Evolutionary conservation across 495 filamentous ascomycete species (phyloP), one percentile per base, ranked within the genome.

Genomic region (Penicillium riverlandense): DNA sequence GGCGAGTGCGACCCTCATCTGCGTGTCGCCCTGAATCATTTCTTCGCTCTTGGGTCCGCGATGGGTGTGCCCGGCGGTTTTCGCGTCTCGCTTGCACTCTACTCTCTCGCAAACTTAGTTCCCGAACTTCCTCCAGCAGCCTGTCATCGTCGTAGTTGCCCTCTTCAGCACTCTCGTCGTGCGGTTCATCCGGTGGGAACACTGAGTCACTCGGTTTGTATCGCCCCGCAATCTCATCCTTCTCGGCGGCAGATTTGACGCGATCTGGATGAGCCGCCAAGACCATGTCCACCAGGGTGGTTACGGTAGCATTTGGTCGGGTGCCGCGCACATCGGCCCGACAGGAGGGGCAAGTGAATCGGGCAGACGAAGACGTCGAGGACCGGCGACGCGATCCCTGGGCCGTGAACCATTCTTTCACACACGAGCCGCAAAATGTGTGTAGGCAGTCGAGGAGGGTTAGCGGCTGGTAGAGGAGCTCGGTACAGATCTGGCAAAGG

Each of bases 371-470:
- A 2, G 74, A 64, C 11, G 70, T 62, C 0, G 71, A 62, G 16
- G 63, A 64, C 27, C 72, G 55, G 57, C 67, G 48, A 43, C 69
- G 45, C 43, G 65, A 82, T 40, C 71, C 73, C 52, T 84, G 80
- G 44, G 63, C 79, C 10, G 62, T 52, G 67, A 98, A 98, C 92
- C 92, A 97, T 66, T 90, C 83, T 66, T 94, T 95, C 47, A 96
- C 62, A 59, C 92, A 98, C 28, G 86, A 84, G 44, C 88, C 92
- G 70, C 92, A 97, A 69, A 92, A 97, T 32, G 90, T 95, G 69
- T 98, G 92, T 1, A 98, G 82, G 62, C 92, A 98, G 71, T 97
- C 88, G 59, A 98, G 86, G 47, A 96, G 85, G 29, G 90, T 96
- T 47, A 97, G 80, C 13, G 92, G 92, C 61, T 96, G 87, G 71